Evolutionary conservation across 2,329 filamentous ascomycete genomes (phyloP), one percentile per base, ranked within the genome.

Genomic region (Trichoderma aggressivum): DNA sequence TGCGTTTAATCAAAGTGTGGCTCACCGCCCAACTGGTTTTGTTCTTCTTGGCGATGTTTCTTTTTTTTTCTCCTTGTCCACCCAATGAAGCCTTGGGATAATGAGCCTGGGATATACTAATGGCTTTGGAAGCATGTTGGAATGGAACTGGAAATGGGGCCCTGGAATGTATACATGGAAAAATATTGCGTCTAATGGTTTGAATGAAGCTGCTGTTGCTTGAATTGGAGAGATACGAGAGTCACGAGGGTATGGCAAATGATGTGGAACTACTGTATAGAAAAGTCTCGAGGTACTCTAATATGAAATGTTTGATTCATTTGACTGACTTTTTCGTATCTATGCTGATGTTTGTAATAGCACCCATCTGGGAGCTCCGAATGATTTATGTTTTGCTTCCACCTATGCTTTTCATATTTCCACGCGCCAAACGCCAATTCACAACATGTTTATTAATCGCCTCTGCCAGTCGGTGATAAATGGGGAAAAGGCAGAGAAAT

Each of bases 201-300:
- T 50, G 56, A 47, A 61, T 50, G 56, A 47, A 61, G 34, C 61
- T 30, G 56, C 66, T 69, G 56, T 53, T 61, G 55, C 56, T 69
- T 56, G 28, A 60, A 28, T 61, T 69, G 39, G 55, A 68, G 64
- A 58, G 30, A 47, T 36, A 30, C 55, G 21, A 66, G 7, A 21
- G 56, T 56, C 21, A 12, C 7, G 28, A 43, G 7, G 34, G 34
- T 30, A 14, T 60, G n/a, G 34, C 55, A 12, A 24, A 34, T 34
- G 21, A 34, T 68, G 55, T 68, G 60, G 55, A 59, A 16, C 43
- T 68, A 59, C n/a, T 68, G 64, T 60, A 60, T 55, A 50, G n/a
- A n/a, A 16, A 59, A 4, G 55, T 47, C 30, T 43, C 24, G 21
- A 24, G 34, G 21, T 47, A 11, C 36, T 62, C 21, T 55, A 18